Evolutionary conservation across 2,329 filamentous ascomycete species (phyloP).

Genomic region (Aspergillus clavatus): DNA sequence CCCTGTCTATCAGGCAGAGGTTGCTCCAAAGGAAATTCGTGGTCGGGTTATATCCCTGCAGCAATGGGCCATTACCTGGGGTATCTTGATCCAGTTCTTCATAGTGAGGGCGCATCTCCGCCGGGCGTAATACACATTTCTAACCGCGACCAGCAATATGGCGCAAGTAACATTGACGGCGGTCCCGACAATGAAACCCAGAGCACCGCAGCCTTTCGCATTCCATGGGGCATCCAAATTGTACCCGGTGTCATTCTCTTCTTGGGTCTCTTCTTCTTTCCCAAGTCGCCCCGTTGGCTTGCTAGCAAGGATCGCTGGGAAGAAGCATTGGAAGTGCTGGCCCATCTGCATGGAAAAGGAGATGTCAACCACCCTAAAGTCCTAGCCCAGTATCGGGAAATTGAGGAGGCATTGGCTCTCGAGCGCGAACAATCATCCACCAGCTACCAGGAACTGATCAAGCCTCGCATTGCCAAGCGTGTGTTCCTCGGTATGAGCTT

Average conservation of each 20-base stretch:
- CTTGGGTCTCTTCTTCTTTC: conserved; percentile 46
- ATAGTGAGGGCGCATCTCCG: conserved; percentile 39
- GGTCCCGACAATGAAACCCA: conserved; percentile 43
- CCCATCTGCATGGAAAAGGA: conserved; percentile 58
- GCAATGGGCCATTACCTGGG: conserved; percentile 70
- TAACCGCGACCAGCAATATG: conserved; percentile 13
- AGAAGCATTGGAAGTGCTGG: conserved; percentile 46
- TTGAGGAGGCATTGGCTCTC: conserved; percentile 65
- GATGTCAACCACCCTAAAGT: conserved; percentile 62
- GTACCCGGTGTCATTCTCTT: conserved; percentile 55
- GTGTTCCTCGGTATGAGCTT: conserved; percentile 65
- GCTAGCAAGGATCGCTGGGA: conserved; percentile 57
- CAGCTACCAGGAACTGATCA: conserved; percentile 65
- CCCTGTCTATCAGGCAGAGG: conserved; percentile 64
- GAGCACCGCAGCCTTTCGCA: conserved; percentile 55
- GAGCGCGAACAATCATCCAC: conserved; percentile 66
- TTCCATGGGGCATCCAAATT: conserved; percentile 61
- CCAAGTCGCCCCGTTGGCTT: conserved; percentile 60
- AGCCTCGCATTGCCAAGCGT: conserved; percentile 65
- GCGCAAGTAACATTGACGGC: conserved; percentile 49
- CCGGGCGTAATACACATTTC: background rate
- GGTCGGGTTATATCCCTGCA: conserved; percentile 64
- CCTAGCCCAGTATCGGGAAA: conserved; percentile 62
- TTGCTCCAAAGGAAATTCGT: conserved; percentile 52
- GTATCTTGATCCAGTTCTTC: conserved; percentile 63